Evolutionary conservation across 805 yeast genomes (phyloP), one percentile per base, ranked within the genome.

Genomic region (Brettanomyces anomalus): DNA sequence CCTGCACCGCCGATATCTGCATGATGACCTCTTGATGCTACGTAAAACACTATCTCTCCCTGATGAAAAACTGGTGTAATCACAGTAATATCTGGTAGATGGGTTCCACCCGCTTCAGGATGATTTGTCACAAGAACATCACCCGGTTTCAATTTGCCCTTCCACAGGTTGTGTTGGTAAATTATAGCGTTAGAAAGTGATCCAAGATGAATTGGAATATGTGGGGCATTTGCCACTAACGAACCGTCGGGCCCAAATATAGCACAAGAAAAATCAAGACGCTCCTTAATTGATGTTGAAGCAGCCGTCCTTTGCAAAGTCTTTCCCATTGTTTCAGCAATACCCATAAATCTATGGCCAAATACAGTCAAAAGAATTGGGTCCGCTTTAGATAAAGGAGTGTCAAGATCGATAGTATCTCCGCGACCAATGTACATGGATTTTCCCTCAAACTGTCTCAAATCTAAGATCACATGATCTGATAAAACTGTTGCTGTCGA

Each of bases 1-100:
- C 76, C 65, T 40, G 76, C 68, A n/a, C 79, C 76, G 34, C 81
- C 81, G 51, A 76, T 76, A 48, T 76, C 81, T 19, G 81, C 75
- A 56, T 76, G 82, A 56, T 76, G 81, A 4, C 79, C 81, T 46
- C 81, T 61, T 2, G 79, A 67, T 4, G 81, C 81, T 16, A 72
- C 71, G 60, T 74, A 73, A 50, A 75, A 76, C 26, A 67, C 62
- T 14, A 73, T 68, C 33, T 65, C 57, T 26, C 66, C 67, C 17
- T 72, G 66, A 43, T 65, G 56, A 47, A 72, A 67, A 2, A 76
- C 79, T 0, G 82, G 82, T 1, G 81, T 71, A 19, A 76, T 71
- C 30, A 76, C 71, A 1, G 81, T 76, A 45, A 76, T 70, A 54
- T 70, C 76, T 18, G 74, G 76, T 32, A 70, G 55, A 50, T 70